phyloP scores from a whole-genome alignment of 2,329 filamentous ascomycete species.

The Daldinia sp. region DNA sequence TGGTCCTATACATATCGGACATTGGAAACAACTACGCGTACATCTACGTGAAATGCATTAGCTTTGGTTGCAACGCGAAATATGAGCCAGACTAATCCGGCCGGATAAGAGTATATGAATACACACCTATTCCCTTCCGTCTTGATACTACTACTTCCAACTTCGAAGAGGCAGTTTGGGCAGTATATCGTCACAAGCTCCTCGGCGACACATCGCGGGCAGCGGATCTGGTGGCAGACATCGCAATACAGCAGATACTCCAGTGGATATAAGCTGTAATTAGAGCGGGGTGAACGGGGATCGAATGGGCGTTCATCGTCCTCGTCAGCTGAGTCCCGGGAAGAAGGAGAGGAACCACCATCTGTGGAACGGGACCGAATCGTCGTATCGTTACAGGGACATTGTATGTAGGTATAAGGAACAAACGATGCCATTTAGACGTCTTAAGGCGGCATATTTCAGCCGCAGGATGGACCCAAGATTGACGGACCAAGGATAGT shows the following conservation, averaged over 20 bases:
- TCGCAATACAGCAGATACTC: slow-evolving; percentile 97
- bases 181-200: slow-evolving; percentile 97
- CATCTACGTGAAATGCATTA: slow-evolving; percentile 64
- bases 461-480: slow-evolving; percentile 16
- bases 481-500: not conserved
- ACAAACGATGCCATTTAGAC: slow-evolving; percentile 51
- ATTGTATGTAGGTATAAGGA: slow-evolving; percentile 73
- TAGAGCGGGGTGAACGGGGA: slow-evolving; percentile 82
- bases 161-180: slow-evolving; percentile 94
- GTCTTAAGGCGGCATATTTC: slow-evolving; percentile 38
- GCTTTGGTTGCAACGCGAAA: not conserved
- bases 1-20: slow-evolving; percentile 85
- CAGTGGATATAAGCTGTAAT: slow-evolving; percentile 91
- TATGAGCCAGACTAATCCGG: not conserved
- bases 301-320: slow-evolving; percentile 80
- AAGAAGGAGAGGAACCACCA: slow-evolving; percentile 41
- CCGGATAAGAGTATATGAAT: not conserved
- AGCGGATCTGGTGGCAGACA: slow-evolving; percentile 95
- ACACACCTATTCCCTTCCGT: slow-evolving; percentile 89
- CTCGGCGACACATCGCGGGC: slow-evolving; percentile 88
- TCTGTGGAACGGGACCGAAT: slow-evolving; percentile 43
- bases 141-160: slow-evolving; percentile 90
- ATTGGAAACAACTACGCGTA: slow-evolving; percentile 94
- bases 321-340: slow-evolving; percentile 46
- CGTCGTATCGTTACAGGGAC: slow-evolving; percentile 58